Evolutionary conservation across 1,139 yeast species (phyloP).

Genomic region (Magnusiomyces paraingens): DNA sequence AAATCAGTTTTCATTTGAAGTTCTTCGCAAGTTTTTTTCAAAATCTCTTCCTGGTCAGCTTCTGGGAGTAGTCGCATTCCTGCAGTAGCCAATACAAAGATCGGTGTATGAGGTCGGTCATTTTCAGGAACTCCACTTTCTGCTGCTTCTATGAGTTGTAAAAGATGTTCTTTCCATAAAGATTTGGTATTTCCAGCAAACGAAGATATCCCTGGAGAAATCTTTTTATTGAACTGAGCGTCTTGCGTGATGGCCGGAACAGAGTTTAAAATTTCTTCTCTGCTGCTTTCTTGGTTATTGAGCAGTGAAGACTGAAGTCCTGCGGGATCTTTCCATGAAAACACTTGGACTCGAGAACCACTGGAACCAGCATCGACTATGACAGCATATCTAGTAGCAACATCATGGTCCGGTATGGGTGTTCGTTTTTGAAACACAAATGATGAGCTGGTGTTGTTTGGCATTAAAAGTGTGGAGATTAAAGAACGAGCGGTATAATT

Average conservation of each 20-base stretch:
- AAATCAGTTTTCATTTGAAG: conserved; percentile 48
- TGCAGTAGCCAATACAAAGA: conserved; percentile 76
- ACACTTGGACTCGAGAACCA: conserved; percentile 71
- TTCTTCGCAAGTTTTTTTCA: conserved; percentile 48
- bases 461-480: background rate
- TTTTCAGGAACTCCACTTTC: conserved; percentile 55
- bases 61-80: conserved; percentile 69
- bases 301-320: conserved; percentile 4
- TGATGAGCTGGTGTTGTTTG: background rate
- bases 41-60: conserved; percentile 46
- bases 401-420: background rate
- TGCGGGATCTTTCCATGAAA: conserved; percentile 53
- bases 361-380: conserved; percentile 80
- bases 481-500: background rate
- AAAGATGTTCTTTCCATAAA: conserved; percentile 56
- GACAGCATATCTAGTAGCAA: conserved; percentile 49
- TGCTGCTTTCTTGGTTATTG: conserved; percentile 5
- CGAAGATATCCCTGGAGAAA: conserved; percentile 62
- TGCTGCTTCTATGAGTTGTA: conserved; percentile 49
- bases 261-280: conserved; percentile 9
- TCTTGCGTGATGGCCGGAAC: conserved; percentile 38
- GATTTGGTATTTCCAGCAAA: conserved; percentile 40
- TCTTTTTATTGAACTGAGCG: conserved; percentile 50
- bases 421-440: background rate
- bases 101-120: conserved; percentile 62